These are phyloP conservation scores for Extremus antarcticus DNA, from an alignment of 495 filamentous ascomycete species.

Conservation along the genomic window DNA sequence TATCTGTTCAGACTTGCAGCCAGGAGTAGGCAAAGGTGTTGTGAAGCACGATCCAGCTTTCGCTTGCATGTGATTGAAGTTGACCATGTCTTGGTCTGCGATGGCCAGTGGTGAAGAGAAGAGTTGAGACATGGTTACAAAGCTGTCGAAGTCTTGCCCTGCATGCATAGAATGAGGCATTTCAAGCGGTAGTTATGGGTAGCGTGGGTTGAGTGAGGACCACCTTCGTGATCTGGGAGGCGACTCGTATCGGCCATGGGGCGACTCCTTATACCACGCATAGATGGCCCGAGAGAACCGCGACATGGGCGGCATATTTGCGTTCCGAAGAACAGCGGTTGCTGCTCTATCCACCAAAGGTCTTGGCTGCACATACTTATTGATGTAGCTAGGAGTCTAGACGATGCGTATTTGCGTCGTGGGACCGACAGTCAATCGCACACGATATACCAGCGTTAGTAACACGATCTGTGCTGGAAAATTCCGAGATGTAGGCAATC, in stretches of 20 bases:
- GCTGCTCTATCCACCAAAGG: neutral
- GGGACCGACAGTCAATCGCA: neutral
- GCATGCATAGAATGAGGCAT: neutral
- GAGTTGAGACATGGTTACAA: neutral
- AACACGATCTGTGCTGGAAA: no score
- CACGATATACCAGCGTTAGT: neutral
- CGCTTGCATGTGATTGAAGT: neutral
- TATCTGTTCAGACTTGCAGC: neutral
- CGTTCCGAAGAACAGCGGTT: no score
- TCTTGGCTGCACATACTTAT: neutral
- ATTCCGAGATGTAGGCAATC: no score
- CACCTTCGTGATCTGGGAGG: neutral
- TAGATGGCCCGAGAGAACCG: neutral
- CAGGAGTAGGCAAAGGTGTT: neutral
- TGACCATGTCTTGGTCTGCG: neutral
- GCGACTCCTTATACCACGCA: neutral
- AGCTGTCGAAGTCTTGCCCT: neutral
- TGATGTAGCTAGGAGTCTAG: neutral
- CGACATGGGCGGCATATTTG: neutral
- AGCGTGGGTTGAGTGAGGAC: neutral
- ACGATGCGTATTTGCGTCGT: neutral
- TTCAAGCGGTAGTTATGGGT: neutral
- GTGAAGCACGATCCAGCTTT: neutral
- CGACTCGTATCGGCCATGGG: neutral
- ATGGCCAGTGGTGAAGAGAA: neutral